Base-by-base conservation (phyloP, 805 yeast genomes). In the Starmerella sp. region DNA sequence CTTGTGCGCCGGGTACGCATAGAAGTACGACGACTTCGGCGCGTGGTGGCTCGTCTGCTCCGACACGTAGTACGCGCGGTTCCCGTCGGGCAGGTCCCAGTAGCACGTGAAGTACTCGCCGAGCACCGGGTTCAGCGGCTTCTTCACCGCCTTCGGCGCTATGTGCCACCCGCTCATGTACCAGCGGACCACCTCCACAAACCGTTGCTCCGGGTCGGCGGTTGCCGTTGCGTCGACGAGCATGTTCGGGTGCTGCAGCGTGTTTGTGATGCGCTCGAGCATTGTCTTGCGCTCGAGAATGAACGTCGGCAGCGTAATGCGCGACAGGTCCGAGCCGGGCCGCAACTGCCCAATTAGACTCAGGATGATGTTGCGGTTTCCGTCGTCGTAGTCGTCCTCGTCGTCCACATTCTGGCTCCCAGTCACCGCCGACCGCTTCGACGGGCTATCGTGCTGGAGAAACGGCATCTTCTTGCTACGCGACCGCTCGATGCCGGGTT, bases 11-110 rank as follows among this genome's bases (percentile, higher is more conserved):
- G 98, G 98, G 38, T 86, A 78, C 70, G 83, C 74, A 67, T 87
- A 93, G 66, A 89, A 93, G 69, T 91, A 93, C 0, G 95, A 83
- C 0, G 96, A 87, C 67, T 93, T 85, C 13, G 98, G 98, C n/a
- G 98, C 97, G 67, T 93, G 98, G 66, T 93, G 98, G 35, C 95
- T 86, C 0, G 97, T 90, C 69, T 93, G 98, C 69, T 93, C 98
- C 1, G 97, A 76, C 22, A 91, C 70, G 68, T 91, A 93, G 67
- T 78, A 91, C 0, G 96, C 95, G 51, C 77, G 77, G 5, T 76
- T 67, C 34, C 75, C 78, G 51, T 84, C 80, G 10, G 90, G 81
- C 47, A 88, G 71, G 63, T 89, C 93, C 98, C 98, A 93, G 67
- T 84, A 90, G 65, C 96, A 84, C 22, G 87, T 79, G 69, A 87